A percentile compares a stretch with the other conserved stretches of the same genome.
phyloP scores from a whole-genome alignment of 225 moss, liverwort and hornwort species.

The Bryoerythrophyllum caledonicum region DNA sequence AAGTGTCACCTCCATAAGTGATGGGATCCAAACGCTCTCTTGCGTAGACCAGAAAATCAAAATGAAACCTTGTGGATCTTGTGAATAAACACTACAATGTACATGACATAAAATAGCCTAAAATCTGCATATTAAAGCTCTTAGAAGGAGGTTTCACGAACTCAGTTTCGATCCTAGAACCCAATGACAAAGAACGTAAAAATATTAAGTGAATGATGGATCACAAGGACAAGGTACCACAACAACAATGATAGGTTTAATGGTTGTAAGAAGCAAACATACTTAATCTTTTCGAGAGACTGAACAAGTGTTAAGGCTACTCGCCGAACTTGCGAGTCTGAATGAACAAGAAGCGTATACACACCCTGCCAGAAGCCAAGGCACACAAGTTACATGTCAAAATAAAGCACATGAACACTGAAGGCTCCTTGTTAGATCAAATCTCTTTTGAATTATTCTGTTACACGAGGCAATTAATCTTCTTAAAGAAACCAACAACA shows the following conservation, averaged over 20 bases:
- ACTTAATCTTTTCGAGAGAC: constrained; percentile 80
- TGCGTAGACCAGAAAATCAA: background rate
- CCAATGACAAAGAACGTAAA: background rate
- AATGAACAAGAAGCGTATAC: constrained; percentile 82
- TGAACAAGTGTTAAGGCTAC: constrained; percentile 81
- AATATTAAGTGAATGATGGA: background rate
- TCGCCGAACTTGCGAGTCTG: constrained; percentile 79
- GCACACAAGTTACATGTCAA: constrained; percentile 14
- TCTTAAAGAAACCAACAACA: constrained; percentile 1
- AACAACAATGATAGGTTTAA: constrained; percentile 17
- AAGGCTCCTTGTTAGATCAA: constrained; percentile 2
- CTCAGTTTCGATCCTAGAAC: background rate
- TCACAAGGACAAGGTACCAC: constrained; percentile 1
- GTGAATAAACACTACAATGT: background rate
- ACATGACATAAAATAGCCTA: background rate
- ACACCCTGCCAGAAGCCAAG: constrained; percentile 63
- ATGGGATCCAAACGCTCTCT: constrained; percentile 11
- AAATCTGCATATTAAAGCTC: background rate
- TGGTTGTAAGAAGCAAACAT: constrained; percentile 19
- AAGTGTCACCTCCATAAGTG: constrained; percentile 7
- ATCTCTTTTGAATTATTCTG: background rate
- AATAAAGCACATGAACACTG: background rate
- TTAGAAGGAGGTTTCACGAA: background rate
- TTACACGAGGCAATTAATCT: background rate
- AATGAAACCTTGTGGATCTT: background rate